Evolutionary conservation across 2,329 filamentous ascomycete genomes (phyloP), one percentile per base, ranked within the genome.

Genomic region (Aphanocladium album): DNA sequence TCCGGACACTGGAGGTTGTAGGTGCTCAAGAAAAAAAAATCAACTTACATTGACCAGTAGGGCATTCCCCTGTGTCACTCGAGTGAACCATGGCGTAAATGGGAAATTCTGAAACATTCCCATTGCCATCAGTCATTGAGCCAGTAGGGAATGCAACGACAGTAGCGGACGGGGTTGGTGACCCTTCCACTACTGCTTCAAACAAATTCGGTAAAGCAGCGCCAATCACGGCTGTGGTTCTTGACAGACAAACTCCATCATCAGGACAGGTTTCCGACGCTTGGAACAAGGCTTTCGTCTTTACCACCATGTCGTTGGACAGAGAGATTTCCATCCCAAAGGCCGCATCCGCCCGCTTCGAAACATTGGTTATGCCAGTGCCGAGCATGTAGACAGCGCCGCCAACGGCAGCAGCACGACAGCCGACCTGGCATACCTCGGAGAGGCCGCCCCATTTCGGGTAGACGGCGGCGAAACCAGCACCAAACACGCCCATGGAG

Each of bases 391-490:
- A 98, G 3, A 96, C 84, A 12, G 88, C 91, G 52, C 95, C 95
- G 39, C 93, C 93, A 7, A 99, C 95, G 21, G 93, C 93, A 63
- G 88, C 87, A 43, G 93, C 91, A 66, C 93, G 89, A 72, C 95
- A 98, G 5, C 88, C 90, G 25, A 96, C 92, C 77, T 99, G 93
- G 33, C 90, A 86, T 62, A 98, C 86, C 74, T 99, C 93, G 35
- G 91, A 89, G 51, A 89, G 80, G 30, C 93, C 92, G 51, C 93
- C 93, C 88, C 92, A 99, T 79, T 96, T 97, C 23, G 93, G 89
- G 66, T 96, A 85, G 14, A 99, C 86, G 51, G 91, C 90, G 56
- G 90, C 90, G 71, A 98, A 98, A 11, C 93, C 92, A 52, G 89
- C 84, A 0, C 93, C 93, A 67, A 97, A 93, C 5, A 90, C 78